Percentiles rank a stretch among this genome's conserved stretches.
Conservation (phyloP, 2,329 filamentous ascomycete genomes). For the Aspergillus nomiae region DNA sequence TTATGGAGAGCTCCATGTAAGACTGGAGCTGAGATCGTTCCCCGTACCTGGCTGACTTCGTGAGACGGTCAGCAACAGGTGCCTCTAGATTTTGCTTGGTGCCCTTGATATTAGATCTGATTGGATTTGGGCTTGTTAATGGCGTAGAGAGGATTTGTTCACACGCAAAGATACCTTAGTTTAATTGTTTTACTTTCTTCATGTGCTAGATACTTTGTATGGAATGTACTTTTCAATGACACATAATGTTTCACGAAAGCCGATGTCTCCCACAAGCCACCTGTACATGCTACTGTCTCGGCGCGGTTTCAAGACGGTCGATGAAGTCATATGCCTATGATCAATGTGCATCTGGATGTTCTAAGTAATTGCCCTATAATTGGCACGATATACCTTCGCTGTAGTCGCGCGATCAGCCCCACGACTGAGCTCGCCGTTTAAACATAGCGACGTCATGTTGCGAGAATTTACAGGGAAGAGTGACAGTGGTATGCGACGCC, state of each 20-base stretch:
- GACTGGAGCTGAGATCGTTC: not conserved
- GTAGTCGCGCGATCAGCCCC: not conserved
- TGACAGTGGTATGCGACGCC: not conserved
- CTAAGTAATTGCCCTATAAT: too few species aligned
- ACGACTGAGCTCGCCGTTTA: not conserved
- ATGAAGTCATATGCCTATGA: not conserved
- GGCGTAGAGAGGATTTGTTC: conserved; percentile 6
- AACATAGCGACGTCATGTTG: not conserved
- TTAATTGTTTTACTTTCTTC: not conserved
- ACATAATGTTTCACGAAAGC: not conserved
- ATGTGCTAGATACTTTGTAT: not conserved
- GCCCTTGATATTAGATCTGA: conserved; percentile 1
- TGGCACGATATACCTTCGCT: too few species aligned
- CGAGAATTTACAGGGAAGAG: not conserved
- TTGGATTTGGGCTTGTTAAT: not conserved
- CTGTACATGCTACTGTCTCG: too few species aligned
- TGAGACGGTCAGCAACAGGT: not conserved
- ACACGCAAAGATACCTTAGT: conserved; percentile 13
- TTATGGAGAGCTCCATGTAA: not conserved
- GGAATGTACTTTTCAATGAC: not conserved
- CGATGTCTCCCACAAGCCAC: not conserved
- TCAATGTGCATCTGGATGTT: too few species aligned
- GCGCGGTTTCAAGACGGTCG: not conserved
- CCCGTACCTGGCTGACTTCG: not conserved
- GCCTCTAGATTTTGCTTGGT: not conserved